Conservation (phyloP, 1,284 basidiomycete genomes). For the Sanghuangporus sanghuang region DNA sequence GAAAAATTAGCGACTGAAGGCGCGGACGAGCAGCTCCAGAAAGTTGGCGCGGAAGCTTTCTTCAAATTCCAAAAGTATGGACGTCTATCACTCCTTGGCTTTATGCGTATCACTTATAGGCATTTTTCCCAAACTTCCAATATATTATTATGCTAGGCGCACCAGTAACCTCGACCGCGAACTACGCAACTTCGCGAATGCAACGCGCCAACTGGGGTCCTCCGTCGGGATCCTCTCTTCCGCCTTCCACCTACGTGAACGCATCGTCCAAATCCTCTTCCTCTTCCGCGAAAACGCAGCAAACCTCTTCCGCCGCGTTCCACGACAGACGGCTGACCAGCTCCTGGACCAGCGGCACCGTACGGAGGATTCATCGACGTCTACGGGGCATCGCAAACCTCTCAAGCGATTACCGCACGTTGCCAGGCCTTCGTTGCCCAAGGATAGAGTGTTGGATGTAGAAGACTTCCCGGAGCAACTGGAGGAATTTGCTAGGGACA, state of each 20-base stretch:
- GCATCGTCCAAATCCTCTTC: slow-evolving; percentile 57
- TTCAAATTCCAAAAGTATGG: slow-evolving; percentile 54
- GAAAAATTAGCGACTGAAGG: slow-evolving; percentile 38
- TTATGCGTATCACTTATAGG: too few relatives aligned
- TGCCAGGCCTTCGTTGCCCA: slow-evolving; percentile 45
- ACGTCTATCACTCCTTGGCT: background rate
- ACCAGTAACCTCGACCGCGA: slow-evolving; percentile 62
- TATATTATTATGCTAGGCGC: slow-evolving; percentile 33
- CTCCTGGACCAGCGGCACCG: slow-evolving; percentile 33
- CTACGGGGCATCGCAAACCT: slow-evolving; percentile 23
- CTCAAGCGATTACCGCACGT: slow-evolving; percentile 38
- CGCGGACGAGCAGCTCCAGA: slow-evolving; percentile 63
- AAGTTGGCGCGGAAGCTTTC: slow-evolving; percentile 57
- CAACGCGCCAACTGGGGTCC: slow-evolving; percentile 65
- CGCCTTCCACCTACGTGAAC: slow-evolving; percentile 60
- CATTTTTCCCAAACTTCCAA: background rate
- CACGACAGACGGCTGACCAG: slow-evolving; percentile 39
- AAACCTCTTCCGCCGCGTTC: slow-evolving; percentile 61
- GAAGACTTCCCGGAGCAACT: slow-evolving; percentile 63
- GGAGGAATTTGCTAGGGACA: slow-evolving; percentile 50
- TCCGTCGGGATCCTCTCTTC: slow-evolving; percentile 70
- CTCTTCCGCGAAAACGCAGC: slow-evolving; percentile 68
- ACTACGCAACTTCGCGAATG: slow-evolving; percentile 68
- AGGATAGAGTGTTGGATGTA: slow-evolving; percentile 38
- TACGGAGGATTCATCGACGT: slow-evolving; percentile 29